phyloP scores from a whole-genome alignment of 2,329 filamentous ascomycete species.

The Mycosphaerella arachidis region DNA sequence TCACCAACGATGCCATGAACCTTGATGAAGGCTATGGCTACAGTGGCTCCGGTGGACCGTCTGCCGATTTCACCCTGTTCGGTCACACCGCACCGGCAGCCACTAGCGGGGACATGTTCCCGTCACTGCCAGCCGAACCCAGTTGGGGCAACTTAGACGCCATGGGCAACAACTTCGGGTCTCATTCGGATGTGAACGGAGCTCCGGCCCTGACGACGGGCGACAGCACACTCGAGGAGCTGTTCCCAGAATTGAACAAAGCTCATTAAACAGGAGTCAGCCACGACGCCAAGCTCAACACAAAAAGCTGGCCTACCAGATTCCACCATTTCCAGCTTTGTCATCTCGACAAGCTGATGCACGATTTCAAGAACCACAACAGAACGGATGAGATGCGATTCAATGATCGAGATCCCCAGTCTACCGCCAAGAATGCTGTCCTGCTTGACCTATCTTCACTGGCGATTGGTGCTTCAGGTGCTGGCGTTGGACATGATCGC shows the following conservation, averaged over 20 bases:
- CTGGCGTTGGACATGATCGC: background rate
- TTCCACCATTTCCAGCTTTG: background rate
- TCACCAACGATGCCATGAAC: constrained; percentile 48
- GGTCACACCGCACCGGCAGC: constrained; percentile 23
- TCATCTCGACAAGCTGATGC: background rate
- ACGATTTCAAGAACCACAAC: constrained; percentile 1
- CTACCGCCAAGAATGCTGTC: background rate
- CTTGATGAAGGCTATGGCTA: constrained; percentile 59
- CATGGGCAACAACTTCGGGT: constrained; percentile 20
- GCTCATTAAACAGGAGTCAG: background rate
- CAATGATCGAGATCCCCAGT: constrained; percentile 5
- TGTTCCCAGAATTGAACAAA: constrained; percentile 21
- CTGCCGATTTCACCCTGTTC: constrained; percentile 60
- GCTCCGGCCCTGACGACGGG: constrained; percentile 17
- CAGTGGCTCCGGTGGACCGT: constrained; percentile 14
- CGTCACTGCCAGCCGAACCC: constrained; percentile 20
- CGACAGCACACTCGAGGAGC: constrained; percentile 19
- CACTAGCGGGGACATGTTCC: constrained; percentile 29
- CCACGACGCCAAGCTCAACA: background rate
- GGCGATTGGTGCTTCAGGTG: background rate
- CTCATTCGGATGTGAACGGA: constrained; percentile 10
- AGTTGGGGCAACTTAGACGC: constrained; percentile 36
- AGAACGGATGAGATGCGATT: constrained; percentile 11
- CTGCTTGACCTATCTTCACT: background rate
- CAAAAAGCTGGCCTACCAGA: background rate